Conservation (phyloP, 306 rosid genomes). For the Senna tora region DNA sequence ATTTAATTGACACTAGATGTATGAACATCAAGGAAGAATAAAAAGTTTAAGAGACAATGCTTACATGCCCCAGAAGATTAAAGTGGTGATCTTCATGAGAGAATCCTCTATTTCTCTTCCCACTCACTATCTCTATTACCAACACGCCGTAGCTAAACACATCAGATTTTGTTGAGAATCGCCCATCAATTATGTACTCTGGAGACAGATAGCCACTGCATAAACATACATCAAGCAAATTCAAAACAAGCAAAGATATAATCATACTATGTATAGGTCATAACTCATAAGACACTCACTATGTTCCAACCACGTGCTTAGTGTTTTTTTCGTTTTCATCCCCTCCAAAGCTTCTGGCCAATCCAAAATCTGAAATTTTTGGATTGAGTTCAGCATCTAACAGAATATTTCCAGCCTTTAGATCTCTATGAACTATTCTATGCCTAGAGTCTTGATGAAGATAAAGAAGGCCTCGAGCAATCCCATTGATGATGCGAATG, state of each 20-base stretch:
- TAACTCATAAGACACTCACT: constrained; percentile 15
- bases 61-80: constrained; percentile 34
- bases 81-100: constrained; percentile 30
- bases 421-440: constrained; percentile 40
- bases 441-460: constrained; percentile 48
- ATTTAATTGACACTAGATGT: neutral
- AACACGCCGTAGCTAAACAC: constrained; percentile 39
- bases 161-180: constrained; percentile 34
- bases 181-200: constrained; percentile 32
- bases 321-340: constrained; percentile 27
- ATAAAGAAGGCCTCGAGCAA: constrained; percentile 58
- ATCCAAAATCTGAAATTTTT: constrained; percentile 36
- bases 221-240: neutral
- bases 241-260: neutral
- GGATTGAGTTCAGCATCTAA: constrained; percentile 33
- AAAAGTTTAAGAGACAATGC: neutral
- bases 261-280: neutral
- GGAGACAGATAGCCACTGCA: constrained; percentile 33
- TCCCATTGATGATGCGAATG: constrained; percentile 41
- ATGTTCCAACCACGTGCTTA: constrained; percentile 34
- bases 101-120: constrained; percentile 36
- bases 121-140: constrained; percentile 34
- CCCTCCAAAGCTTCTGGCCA: constrained; percentile 40
- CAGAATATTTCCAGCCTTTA: constrained; percentile 31
- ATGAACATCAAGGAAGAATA: neutral